Base-by-base conservation (phyloP, 495 filamentous ascomycete species). In the Xanthoparmelia taractica region DNA sequence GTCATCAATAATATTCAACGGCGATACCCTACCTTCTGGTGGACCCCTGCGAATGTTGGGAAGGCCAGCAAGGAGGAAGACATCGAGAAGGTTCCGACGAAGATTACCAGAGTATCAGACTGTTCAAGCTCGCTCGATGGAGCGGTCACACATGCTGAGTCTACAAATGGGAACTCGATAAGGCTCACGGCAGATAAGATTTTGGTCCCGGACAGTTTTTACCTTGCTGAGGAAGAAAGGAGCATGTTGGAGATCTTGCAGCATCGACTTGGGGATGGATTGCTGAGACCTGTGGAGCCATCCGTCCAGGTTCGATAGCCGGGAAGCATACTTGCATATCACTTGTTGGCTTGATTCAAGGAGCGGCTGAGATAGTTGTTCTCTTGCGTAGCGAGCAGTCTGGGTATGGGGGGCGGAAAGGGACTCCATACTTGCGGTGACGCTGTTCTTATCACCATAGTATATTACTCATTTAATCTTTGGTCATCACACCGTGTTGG, bases 11-110 rank as follows among this genome's bases (percentile, higher is more conserved):
- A 96, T 67, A 74, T 92, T 18, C 83, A 87, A 69, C 77, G 91
- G 31, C 80, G 83, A 55, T 96, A 85, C 67, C 92, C 92, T 2
- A 69, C 85, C 20, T 95, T 88, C 69, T 96, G 92, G 91, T 68
- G 66, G 66, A 64, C 56, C 34, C 36, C 59, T 25, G 59, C 25
- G 67, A 80, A 79, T 29, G 69, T 73, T 17, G 72, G 77, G n/a
- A 63, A n/a, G 38, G 50, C 17, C 8, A 1, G 23, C 5, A 34
- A 41, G 6, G 37, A 40, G 25, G 27, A 45, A 8, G 60, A 57
- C n/a, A 29, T 63, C 27, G 60, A 63, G 48, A 18, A 63, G 38
- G 47, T 6, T 29, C 47, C 10, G 4, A 15, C 47, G 3, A 50
- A 27, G 23, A 17, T 10, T 12, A 12, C 15, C 23, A 17, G 15